phyloP scores from a whole-genome alignment of 2,329 filamentous ascomycete genomes.

The Arthrinium phaeospermum region DNA sequence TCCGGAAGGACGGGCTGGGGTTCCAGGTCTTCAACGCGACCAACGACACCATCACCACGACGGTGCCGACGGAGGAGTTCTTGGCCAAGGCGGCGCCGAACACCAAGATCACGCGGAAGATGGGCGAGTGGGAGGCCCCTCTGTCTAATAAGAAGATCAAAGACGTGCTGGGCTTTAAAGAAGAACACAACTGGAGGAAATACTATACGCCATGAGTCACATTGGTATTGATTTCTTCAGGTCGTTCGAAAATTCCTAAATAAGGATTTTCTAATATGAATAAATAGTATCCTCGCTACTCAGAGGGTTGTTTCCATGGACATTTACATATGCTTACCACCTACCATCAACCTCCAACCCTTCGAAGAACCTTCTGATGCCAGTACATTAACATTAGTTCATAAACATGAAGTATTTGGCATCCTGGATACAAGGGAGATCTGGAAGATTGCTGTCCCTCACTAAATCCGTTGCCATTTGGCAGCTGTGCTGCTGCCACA shows the following conservation, averaged over 20 bases:
- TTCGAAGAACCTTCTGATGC: too few species aligned
- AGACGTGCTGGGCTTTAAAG: conserved; percentile 62
- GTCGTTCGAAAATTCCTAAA: neutral
- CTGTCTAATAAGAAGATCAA: conserved; percentile 65
- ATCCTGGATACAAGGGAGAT: too few species aligned
- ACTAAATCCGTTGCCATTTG: too few species aligned
- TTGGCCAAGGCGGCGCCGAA: conserved; percentile 54
- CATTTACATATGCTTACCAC: too few species aligned
- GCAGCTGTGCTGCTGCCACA: too few species aligned
- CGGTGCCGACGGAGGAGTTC: conserved; percentile 56
- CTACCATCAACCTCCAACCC: too few species aligned
- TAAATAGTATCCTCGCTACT: too few species aligned
- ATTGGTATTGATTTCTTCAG: neutral
- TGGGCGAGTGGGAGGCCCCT: conserved; percentile 65
- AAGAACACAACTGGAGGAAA: conserved; percentile 61
- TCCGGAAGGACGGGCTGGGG: conserved; percentile 59
- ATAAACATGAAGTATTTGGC: too few species aligned
- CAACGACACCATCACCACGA: conserved; percentile 65
- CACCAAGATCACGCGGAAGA: conserved; percentile 57
- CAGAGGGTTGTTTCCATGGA: too few species aligned
- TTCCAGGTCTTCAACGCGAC: conserved; percentile 71
- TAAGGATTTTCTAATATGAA: neutral
- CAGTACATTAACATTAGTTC: too few species aligned
- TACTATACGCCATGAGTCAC: conserved; percentile 27
- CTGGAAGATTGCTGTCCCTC: too few species aligned